Percentiles rank a stretch among this genome's conserved stretches.
These are phyloP conservation scores for Pseudocercospora crystallina DNA, from an alignment of 2,329 filamentous ascomycete genomes.

Conservation along the genomic window DNA sequence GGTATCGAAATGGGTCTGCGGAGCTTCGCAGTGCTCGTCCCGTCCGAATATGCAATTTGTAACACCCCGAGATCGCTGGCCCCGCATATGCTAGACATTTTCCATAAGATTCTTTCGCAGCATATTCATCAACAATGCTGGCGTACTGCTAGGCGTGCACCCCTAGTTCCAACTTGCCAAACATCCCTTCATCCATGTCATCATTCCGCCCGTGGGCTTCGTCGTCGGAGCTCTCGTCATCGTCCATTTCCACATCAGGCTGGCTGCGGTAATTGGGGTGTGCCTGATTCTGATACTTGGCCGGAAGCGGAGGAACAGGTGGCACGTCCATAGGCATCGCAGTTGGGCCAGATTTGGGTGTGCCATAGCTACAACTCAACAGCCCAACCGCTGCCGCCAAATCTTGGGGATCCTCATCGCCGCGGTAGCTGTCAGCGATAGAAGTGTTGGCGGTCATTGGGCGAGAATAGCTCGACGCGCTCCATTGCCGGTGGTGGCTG, in stretches of 20 bases:
- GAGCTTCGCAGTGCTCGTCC: slow-evolving; percentile 29
- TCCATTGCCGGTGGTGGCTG: slow-evolving; percentile 68
- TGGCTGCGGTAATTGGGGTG: slow-evolving; percentile 27
- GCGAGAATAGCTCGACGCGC: slow-evolving; percentile 66
- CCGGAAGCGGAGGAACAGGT: slow-evolving; percentile 82
- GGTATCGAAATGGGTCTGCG: slow-evolving; percentile 23
- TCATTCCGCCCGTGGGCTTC: slow-evolving; percentile 58
- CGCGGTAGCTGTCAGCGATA: slow-evolving; percentile 66
- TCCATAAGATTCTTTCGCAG: too few relatives aligned
- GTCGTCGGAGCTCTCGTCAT: slow-evolving; percentile 49
- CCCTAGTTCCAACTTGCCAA: slow-evolving; percentile 78
- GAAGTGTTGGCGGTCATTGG: slow-evolving; percentile 68
- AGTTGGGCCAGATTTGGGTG: slow-evolving; percentile 65
- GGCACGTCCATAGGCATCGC: slow-evolving; percentile 71
- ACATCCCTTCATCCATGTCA: slow-evolving; percentile 93
- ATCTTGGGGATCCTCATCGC: slow-evolving; percentile 78
- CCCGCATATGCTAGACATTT: slow-evolving; percentile 1
- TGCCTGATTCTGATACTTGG: slow-evolving; percentile 64
- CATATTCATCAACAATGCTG: too few relatives aligned
- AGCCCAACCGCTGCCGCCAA: slow-evolving; percentile 87
- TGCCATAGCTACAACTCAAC: slow-evolving; percentile 87
- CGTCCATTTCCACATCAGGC: slow-evolving; percentile 51
- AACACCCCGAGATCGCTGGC: slow-evolving; percentile 16
- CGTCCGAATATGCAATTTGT: slow-evolving; percentile 19
- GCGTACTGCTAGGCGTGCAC: too few relatives aligned